Conservation (phyloP, 2,329 filamentous ascomycete genomes). For the Epichloe sp. region DNA sequence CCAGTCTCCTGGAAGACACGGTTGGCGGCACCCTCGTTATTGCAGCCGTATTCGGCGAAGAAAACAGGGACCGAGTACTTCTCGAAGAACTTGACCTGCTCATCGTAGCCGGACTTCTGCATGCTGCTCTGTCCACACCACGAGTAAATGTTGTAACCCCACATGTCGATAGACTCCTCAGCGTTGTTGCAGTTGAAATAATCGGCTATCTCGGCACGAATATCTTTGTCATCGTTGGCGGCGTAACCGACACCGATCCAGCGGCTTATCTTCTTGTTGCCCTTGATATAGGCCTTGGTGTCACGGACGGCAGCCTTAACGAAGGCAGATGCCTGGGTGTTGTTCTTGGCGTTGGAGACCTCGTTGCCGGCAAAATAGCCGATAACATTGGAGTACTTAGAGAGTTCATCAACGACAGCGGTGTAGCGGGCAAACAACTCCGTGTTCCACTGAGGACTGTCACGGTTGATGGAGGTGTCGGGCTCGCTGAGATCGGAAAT, state of each 20-base stretch:
- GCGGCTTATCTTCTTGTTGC: constrained; percentile 66
- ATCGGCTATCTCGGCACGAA: constrained; percentile 68
- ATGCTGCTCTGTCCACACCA: constrained; percentile 88
- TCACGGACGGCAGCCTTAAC: constrained; percentile 98
- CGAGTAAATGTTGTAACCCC: constrained; percentile 99
- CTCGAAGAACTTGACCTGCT: constrained; percentile 73
- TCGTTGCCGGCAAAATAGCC: constrained; percentile 99
- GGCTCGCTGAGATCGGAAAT: constrained; percentile 84
- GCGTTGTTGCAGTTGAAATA: constrained; percentile 85
- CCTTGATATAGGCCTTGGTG: constrained; percentile 85
- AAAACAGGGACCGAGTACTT: constrained; percentile 90
- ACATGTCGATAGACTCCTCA: constrained; percentile 72
- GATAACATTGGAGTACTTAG: constrained; percentile 77
- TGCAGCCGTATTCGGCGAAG: constrained; percentile 99
- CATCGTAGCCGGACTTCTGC: constrained; percentile 62
- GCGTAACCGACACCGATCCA: constrained; percentile 86
- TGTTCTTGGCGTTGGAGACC: constrained; percentile 78
- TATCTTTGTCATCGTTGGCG: constrained; percentile 79
- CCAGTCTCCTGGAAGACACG: constrained; percentile 78
- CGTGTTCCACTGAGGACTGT: constrained; percentile 65
- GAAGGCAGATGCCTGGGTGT: constrained; percentile 81
- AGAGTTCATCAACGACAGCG: constrained; percentile 66
- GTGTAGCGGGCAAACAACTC: constrained; percentile 72
- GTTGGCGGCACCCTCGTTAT: constrained; percentile 45
- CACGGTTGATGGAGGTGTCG: constrained; percentile 69